These are phyloP conservation scores for Naganishia friedmannii DNA, from an alignment of 768 basidiomycete species.

Conservation along the genomic window DNA sequence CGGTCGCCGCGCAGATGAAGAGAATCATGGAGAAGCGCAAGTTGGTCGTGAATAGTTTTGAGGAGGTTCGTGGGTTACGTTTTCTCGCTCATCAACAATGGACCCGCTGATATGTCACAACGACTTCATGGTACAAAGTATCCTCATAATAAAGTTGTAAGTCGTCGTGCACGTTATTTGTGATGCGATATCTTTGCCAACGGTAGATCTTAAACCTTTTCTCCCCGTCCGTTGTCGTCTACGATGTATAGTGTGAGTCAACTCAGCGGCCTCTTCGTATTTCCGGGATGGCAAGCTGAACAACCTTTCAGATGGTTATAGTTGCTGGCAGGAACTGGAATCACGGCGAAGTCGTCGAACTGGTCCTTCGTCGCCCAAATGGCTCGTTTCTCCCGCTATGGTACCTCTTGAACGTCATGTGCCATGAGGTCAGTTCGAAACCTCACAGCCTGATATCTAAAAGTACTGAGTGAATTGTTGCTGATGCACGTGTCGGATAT, in stretches of 20 bases:
- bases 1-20: constrained; percentile 43
- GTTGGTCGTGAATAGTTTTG: constrained; percentile 45
- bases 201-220: too few species aligned
- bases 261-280: background rate
- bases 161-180: background rate
- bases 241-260: background rate
- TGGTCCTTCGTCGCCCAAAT: constrained; percentile 42
- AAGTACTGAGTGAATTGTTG: background rate
- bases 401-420: constrained; percentile 49
- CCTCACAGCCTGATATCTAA: constrained; percentile 4
- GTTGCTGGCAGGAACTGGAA: constrained; percentile 52
- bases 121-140: constrained; percentile 1
- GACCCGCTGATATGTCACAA: background rate
- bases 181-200: too few species aligned
- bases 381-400: constrained; percentile 46
- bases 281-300: background rate
- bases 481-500: background rate
- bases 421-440: constrained; percentile 46
- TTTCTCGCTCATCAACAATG: constrained; percentile 14
- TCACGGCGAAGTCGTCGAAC: constrained; percentile 50
- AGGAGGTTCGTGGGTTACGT: constrained; percentile 46
- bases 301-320: background rate
- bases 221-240: background rate
- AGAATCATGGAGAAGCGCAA: constrained; percentile 48
- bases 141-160: constrained; percentile 21